Conservation (phyloP, 768 basidiomycete species). For the Psilocybe subaeruginosa region DNA sequence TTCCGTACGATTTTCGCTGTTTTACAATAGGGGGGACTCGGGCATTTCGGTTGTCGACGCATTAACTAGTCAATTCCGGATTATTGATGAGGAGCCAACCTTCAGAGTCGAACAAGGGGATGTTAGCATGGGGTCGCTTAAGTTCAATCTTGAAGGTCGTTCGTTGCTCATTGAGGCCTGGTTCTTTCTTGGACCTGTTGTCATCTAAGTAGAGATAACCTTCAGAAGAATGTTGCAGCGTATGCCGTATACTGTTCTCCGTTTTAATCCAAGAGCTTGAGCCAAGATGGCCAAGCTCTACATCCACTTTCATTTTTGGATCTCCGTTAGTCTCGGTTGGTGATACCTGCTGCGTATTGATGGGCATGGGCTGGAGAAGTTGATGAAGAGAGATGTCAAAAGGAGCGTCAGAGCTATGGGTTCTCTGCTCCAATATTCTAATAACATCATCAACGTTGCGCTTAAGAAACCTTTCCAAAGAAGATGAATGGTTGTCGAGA, state of each 20-base stretch:
- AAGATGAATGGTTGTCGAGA: neutral
- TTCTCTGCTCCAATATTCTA: neutral
- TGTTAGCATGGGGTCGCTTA: neutral
- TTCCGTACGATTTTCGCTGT: too few species aligned
- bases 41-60: neutral
- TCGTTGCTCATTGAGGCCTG: neutral
- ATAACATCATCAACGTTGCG: neutral
- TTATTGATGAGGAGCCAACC: neutral
- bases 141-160: neutral
- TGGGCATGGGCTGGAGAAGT: neutral
- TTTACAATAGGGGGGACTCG: neutral
- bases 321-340: neutral
- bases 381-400: neutral
- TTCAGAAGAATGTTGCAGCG: neutral
- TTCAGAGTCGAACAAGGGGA: neutral
- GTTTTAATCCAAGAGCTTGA: neutral
- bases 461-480: neutral
- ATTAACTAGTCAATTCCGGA: neutral
- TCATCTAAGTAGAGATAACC: neutral
- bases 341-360: neutral
- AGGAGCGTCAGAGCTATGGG: neutral
- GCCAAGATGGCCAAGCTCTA: neutral
- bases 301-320: neutral
- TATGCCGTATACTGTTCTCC: neutral
- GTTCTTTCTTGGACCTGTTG: neutral